Base-by-base conservation (phyloP, 2,329 filamentous ascomycete species). In the Calonectria pauciramosa region DNA sequence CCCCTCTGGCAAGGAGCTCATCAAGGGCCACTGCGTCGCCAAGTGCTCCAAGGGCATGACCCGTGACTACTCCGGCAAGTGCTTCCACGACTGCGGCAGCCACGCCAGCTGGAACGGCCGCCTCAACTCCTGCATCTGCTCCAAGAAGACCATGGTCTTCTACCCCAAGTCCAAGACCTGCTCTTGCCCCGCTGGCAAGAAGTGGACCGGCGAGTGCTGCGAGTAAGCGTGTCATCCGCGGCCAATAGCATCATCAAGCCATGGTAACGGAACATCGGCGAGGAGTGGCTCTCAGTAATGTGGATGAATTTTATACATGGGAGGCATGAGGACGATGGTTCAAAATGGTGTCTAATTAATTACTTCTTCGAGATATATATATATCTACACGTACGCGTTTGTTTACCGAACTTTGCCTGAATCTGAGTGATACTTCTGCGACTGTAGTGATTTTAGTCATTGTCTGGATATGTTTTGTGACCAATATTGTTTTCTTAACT, bases 121-220 rank as follows among this genome's bases (percentile, higher is more conserved):
- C 52, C 18, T 30, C 52, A 56, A 56, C 52, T 30, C 52, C 9
- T 56, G 52, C 52, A 26, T 56, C 28, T 56, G 52, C 52, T 9
- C 52, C 52, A 56, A 56, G 52, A 56, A 56, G 52, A 56, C 52
- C 52, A 56, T 56, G 52, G 52, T 56, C 52, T 56, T n/a, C 52
- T 56, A n/a, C 28, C 52, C 52, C 52, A 32, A 8, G 2, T 56
- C 52, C 52, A 34, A 56, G 52, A 13, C 52, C 28, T 56, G 52
- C 52, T 7, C 28, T n/a, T 56, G 52, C 52, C 52, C 52, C 20
- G 28, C 28, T 10, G 52, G 52, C 28, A 56, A 56, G 52, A 56
- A 56, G 52, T 56, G 52, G 52, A 56, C 52, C 32, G 52, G 52
- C 9, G 52, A 56, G 23, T 56, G 52, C 52, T 56, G 52, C 52